Evolutionary conservation across 2,329 filamentous ascomycete species (phyloP), one percentile per base, ranked within the genome.

Genomic region (Neofusicoccum laricinum): DNA sequence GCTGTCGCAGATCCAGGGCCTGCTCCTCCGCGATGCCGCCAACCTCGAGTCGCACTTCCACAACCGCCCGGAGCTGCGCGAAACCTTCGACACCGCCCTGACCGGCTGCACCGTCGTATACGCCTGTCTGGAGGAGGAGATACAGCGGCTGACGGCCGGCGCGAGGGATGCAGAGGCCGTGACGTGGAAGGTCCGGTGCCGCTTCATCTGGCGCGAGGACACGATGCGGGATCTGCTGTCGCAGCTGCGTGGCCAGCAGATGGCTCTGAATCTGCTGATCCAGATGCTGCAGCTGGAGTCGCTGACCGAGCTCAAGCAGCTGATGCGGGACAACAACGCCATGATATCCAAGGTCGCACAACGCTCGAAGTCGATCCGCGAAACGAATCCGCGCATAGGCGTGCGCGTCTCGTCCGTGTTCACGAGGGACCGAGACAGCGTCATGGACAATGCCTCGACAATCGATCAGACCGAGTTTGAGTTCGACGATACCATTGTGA

Each of bases 281-380:
- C 74, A 76, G 49, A 71, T 70, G 7, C 58, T 76, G n/a, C 74
- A 75, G 49, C 75, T 75, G 71, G 71, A 75, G 64, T 75, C 73
- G 3, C 69, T 76, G 61, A 66, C 69, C 17, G 73, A 76, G 17
- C 73, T 76, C 25, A 70, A 69, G 64, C 68, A 68, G 58, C 64
- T 76, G 11, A 66, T 76, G 2, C 65, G 69, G 32, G 69, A 72
- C 10, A 76, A 75, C 41, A 72, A 68, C 53, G 64, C 64, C 17
- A 70, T 68, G 38, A 65, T 76, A 10, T 70, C 74, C 12, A 65
- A 69, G 48, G 68, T 75, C 12, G 69, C 71, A 7, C 70, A 68
- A 58, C 67, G 71, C 5, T 73, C 72, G 5, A 70, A 64, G 17
- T 70, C 70, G 11, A 48, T 75, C 8, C 69, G 71, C 5, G 66